Evolutionary conservation across 2,329 filamentous ascomycete species (phyloP).

Genomic region (Colletotrichum liaoningense): DNA sequence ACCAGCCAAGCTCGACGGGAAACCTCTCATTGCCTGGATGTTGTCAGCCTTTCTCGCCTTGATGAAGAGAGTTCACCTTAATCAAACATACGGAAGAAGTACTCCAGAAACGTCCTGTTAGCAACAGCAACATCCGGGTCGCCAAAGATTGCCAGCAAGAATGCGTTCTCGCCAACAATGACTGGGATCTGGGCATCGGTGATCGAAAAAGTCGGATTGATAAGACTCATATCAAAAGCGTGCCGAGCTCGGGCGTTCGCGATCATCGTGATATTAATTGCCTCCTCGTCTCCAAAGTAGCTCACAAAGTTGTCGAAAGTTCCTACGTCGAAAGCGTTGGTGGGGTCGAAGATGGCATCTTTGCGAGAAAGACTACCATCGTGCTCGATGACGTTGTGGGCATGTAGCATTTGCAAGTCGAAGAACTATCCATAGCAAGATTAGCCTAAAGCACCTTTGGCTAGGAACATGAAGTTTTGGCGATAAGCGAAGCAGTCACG

Average conservation of each 20-base stretch:
- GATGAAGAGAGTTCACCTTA: rapidly evolving
- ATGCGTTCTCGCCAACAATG: conserved; percentile 60
- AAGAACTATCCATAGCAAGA: neutral
- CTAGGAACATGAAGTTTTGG: neutral
- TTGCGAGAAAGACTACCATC: conserved; percentile 46
- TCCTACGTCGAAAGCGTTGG: conserved; percentile 51
- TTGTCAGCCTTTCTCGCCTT: neutral
- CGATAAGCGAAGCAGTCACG: neutral
- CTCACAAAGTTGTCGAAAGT: conserved; percentile 9
- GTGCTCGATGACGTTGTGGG: conserved; percentile 28
- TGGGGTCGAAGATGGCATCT: conserved; percentile 62
- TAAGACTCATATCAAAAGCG: conserved; percentile 44
- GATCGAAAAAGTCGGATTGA: neutral
- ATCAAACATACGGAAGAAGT: conserved; percentile 53
- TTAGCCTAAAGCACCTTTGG: neutral
- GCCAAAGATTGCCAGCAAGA: conserved; percentile 60
- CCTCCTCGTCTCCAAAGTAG: conserved; percentile 1
- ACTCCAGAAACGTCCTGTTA: conserved; percentile 51
- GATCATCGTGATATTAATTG: conserved; percentile 42
- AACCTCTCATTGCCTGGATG: neutral
- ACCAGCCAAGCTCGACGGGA: neutral
- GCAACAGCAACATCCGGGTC: conserved; percentile 52
- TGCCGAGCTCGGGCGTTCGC: conserved; percentile 6
- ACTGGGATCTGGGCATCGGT: conserved; percentile 38
- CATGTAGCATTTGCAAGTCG: conserved; percentile 50